Conservation (phyloP, 148 eudicot genomes). For the Nyssa sinensis region DNA sequence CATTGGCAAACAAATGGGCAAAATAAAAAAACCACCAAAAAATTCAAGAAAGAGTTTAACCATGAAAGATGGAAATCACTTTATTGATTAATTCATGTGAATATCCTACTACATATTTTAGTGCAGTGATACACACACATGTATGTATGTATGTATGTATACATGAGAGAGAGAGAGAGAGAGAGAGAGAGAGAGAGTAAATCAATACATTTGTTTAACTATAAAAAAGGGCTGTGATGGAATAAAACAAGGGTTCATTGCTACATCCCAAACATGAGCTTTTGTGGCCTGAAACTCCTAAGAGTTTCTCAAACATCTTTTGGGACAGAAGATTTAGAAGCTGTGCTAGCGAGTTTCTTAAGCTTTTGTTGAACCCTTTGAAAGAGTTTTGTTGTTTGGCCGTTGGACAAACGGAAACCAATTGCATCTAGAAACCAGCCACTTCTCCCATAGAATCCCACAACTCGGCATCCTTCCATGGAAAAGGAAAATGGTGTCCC, state of each 20-base stretch:
- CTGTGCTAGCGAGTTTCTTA: constrained; percentile 30
- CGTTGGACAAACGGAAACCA: constrained; percentile 39
- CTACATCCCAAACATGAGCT: not conserved
- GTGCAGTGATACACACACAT: no score
- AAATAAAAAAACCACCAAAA: no score
- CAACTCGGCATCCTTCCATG: constrained; percentile 50
- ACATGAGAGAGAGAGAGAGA: no score
- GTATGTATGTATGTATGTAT: no score
- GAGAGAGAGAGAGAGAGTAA: no score
- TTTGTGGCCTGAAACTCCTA: not conserved
- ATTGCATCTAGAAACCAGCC: constrained; percentile 75
- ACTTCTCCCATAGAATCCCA: constrained; percentile 62
- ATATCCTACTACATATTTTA: no score
- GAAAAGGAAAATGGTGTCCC: constrained; percentile 59
- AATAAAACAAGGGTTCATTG: not conserved
- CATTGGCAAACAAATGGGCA: no score
- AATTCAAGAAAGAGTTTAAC: no score
- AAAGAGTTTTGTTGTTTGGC: constrained; percentile 21
- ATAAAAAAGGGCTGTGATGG: no score
- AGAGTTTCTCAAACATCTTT: constrained; percentile 17
- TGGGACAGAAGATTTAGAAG: constrained; percentile 21
- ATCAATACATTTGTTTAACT: no score
- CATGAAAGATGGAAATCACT: no score
- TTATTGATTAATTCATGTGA: no score
- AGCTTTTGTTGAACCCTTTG: constrained; percentile 37